Percentiles rank a stretch among this genome's conserved stretches.
Conservation (phyloP, 2,329 filamentous ascomycete species). For the Calonectria pseudoreteaudii region DNA sequence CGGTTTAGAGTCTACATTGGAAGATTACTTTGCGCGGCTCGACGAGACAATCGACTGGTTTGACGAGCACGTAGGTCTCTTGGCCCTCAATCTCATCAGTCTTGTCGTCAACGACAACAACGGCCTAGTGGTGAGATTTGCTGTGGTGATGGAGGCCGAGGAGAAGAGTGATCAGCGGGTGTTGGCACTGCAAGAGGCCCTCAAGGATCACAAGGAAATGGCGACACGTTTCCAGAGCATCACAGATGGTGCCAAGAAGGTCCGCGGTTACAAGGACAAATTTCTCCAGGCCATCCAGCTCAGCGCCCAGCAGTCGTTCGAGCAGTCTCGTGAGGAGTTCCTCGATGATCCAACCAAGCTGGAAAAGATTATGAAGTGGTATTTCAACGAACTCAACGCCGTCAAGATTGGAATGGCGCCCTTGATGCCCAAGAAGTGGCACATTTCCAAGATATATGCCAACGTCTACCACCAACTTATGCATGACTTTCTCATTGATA, state of each 20-base stretch:
- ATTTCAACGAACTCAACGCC: slow-evolving; percentile 96
- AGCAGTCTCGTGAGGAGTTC: slow-evolving; percentile 78
- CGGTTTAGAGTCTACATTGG: slow-evolving; percentile 82
- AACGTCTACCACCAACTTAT: slow-evolving; percentile 93
- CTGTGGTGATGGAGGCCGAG: slow-evolving; percentile 92
- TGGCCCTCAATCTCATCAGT: slow-evolving; percentile 90
- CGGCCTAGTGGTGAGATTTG: slow-evolving; percentile 89
- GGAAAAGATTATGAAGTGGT: slow-evolving; percentile 94
- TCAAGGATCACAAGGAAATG: slow-evolving; percentile 95
- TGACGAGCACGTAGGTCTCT: slow-evolving; percentile 90
- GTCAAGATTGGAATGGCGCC: slow-evolving; percentile 93
- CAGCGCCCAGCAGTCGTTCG: slow-evolving; percentile 80
- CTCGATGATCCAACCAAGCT: slow-evolving; percentile 84
- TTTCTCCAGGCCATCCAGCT: slow-evolving; percentile 85
- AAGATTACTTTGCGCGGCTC: slow-evolving; percentile 88
- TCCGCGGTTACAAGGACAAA: slow-evolving; percentile 96
- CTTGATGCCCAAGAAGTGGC: slow-evolving; percentile 97
- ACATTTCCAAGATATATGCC: slow-evolving; percentile 89
- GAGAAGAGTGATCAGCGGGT: slow-evolving; percentile 97
- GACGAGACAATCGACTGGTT: slow-evolving; percentile 94
- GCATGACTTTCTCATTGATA: slow-evolving; percentile 89
- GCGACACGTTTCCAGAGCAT: slow-evolving; percentile 95
- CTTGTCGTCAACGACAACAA: slow-evolving; percentile 89
- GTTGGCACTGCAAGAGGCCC: slow-evolving; percentile 89
- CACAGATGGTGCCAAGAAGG: slow-evolving; percentile 89